These are phyloP conservation scores for Paxillus ammoniavirescens DNA, from an alignment of 768 basidiomycete species.

Conservation along the genomic window DNA sequence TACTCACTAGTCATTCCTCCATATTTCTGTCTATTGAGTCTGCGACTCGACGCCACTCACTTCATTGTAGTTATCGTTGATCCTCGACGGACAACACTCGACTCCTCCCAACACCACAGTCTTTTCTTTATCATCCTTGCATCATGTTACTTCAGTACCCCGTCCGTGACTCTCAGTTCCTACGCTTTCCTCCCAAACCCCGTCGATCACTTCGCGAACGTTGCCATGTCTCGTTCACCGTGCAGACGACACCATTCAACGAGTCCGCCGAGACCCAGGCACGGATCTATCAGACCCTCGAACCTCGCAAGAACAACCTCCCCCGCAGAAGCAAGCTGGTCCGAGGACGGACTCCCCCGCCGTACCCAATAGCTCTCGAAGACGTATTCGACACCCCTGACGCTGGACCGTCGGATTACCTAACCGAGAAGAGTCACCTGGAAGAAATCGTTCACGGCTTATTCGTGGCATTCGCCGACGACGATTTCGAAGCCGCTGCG, in stretches of 20 bases:
- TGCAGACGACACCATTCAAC: conserved; percentile 5
- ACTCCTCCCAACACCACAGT: too few relatives aligned
- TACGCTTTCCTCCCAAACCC: background rate
- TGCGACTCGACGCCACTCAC: background rate
- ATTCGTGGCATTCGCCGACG: conserved; percentile 20
- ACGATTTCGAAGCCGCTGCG: conserved; percentile 3
- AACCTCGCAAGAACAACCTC: background rate
- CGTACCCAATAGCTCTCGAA: background rate
- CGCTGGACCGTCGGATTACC: background rate
- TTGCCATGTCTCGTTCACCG: conserved; percentile 2
- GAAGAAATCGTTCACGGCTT: conserved; percentile 8
- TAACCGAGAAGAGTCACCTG: conserved; percentile 5
- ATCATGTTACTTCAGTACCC: too few relatives aligned
- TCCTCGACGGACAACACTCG: background rate
- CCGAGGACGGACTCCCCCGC: background rate
- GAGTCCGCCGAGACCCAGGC: background rate
- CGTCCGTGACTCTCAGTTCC: too few relatives aligned
- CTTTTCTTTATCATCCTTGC: too few relatives aligned
- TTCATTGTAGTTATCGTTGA: background rate
- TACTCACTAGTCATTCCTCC: background rate
- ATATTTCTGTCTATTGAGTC: background rate
- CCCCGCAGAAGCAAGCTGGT: background rate
- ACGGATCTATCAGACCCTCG: background rate
- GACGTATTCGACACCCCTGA: background rate
- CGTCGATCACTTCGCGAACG: conserved; percentile 11